phyloP scores from a whole-genome alignment of 257 asterid species.

The Parsonsia alboflavescens region DNA sequence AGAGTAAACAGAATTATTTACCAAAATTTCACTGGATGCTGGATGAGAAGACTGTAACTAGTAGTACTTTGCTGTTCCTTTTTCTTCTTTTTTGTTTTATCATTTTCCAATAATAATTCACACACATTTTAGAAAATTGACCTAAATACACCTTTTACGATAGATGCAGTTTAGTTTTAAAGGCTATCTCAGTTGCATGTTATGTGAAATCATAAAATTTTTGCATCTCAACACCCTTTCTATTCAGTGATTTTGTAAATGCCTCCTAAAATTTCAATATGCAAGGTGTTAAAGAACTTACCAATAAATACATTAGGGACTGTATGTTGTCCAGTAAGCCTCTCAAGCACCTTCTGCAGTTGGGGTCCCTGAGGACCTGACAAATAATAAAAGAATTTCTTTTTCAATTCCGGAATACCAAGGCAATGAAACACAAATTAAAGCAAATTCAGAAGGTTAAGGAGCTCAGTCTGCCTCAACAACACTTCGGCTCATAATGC shows the following conservation, averaged over 20 bases:
- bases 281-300: conserved; percentile 20
- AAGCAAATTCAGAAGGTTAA: too few relatives aligned
- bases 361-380: conserved; percentile 82
- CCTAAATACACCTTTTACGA: background rate
- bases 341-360: conserved; percentile 69
- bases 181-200: background rate
- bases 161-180: background rate
- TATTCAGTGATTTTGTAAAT: background rate
- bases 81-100: too few relatives aligned
- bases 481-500: too few relatives aligned
- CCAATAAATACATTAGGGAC: conserved; percentile 98
- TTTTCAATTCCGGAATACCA: background rate
- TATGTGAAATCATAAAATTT: background rate
- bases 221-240: background rate
- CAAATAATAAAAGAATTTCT: conserved; percentile 10
- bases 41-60: background rate
- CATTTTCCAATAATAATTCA: background rate
- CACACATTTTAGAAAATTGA: background rate
- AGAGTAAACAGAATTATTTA: conserved; percentile 14
- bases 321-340: conserved; percentile 81
- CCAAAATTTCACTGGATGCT: conserved; percentile 7
- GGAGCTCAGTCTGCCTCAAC: too few relatives aligned
- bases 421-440: background rate
- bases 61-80: too few relatives aligned
- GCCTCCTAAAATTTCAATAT: background rate